Conservation (phyloP, 1,284 basidiomycete genomes). For the Boletus smithii region DNA sequence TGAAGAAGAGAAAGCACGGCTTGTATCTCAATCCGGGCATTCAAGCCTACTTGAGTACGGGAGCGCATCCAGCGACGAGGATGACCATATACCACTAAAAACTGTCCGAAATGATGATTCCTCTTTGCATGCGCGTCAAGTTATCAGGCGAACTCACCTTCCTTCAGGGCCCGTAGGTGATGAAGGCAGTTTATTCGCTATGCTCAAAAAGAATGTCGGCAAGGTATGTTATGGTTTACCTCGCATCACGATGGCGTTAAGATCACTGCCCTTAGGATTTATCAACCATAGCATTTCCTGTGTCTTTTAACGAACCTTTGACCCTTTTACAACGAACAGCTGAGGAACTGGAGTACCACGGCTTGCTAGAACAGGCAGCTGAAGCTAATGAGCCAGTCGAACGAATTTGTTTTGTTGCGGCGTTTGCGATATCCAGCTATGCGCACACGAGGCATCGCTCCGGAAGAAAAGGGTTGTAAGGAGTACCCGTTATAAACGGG, state of each 20-base stretch:
- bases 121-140: constrained; percentile 28
- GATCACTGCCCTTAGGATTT: constrained; percentile 56
- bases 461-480: constrained; percentile 85
- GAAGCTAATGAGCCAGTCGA: constrained; percentile 60
- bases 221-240: constrained; percentile 50
- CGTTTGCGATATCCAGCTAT: constrained; percentile 82
- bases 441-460: constrained; percentile 77
- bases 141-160: constrained; percentile 59
- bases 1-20: constrained; percentile 45
- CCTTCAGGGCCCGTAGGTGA: constrained; percentile 70
- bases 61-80: constrained; percentile 42
- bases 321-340: constrained; percentile 76
- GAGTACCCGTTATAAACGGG: constrained; percentile 16
- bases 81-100: constrained; percentile 20
- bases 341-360: constrained; percentile 82
- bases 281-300: constrained; percentile 80
- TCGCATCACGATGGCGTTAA: background rate
- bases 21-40: constrained; percentile 40
- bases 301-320: constrained; percentile 87
- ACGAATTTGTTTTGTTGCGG: constrained; percentile 74
- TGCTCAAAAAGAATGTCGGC: constrained; percentile 91
- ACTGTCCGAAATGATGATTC: constrained; percentile 13
- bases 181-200: constrained; percentile 83
- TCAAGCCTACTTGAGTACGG: constrained; percentile 41
- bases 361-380: constrained; percentile 67